A percentile compares a stretch with the other conserved stretches of the same genome.
Conservation (phyloP, 345 rosid species). For the Ceriops tagal region DNA sequence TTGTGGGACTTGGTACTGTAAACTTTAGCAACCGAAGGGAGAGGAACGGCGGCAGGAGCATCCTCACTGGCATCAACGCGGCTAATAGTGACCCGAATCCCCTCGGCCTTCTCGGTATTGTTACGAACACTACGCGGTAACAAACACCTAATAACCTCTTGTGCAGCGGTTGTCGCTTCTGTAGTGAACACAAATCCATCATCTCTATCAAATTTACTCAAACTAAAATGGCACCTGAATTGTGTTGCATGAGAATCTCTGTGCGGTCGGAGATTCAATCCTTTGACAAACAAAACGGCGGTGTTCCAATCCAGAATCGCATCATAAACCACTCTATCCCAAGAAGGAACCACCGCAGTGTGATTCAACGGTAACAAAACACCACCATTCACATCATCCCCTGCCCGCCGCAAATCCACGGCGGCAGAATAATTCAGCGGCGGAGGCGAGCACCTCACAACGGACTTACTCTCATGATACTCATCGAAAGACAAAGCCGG, state of each 20-base stretch:
- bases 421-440: conserved; percentile 55
- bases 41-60: conserved; percentile 20
- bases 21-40: conserved; percentile 67
- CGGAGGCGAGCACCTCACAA: conserved; percentile 72
- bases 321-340: conserved; percentile 73
- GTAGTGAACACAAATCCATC: conserved; percentile 44
- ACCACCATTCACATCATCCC: conserved; percentile 23
- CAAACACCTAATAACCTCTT: conserved; percentile 84
- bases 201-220: conserved; percentile 38
- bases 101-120: conserved; percentile 49
- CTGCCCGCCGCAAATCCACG: conserved; percentile 48
- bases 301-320: conserved; percentile 64
- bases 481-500: conserved; percentile 56
- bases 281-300: conserved; percentile 76
- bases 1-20: conserved; percentile 19
- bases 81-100: conserved; percentile 47
- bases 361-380: conserved; percentile 28
- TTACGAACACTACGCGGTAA: conserved; percentile 55
- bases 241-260: conserved; percentile 55
- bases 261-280: conserved; percentile 84
- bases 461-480: conserved; percentile 45
- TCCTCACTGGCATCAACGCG: conserved; percentile 15
- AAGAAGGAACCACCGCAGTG: conserved; percentile 42
- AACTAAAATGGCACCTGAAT: conserved; percentile 68
- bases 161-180: conserved; percentile 71